Base-by-base conservation (phyloP, 441 rosid species). In the Populus tomentosa region DNA sequence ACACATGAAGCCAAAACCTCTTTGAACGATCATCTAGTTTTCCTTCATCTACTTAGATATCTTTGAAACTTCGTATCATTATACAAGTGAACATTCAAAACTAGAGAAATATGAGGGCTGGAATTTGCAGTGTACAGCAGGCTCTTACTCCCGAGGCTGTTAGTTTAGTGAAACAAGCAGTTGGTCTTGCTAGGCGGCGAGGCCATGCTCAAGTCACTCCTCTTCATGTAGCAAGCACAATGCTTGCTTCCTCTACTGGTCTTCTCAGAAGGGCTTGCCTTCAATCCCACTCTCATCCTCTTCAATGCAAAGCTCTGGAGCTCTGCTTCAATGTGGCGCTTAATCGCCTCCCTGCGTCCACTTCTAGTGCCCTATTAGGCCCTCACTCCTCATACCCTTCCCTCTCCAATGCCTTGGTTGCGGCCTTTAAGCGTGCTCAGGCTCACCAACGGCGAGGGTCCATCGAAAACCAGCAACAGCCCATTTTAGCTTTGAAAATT, bases 151-250 rank as follows among this genome's bases (percentile, higher is more conserved):
- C 78, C 2, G 96, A 90, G 84, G 89, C 96, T 75, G 82, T 83
- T 20, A 72, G 66, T 72, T 42, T 82, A 28, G 89, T 90, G 68
- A 91, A 90, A 65, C 91, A 89, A 83, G 91, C 96, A 7, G 74
- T 90, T 66, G 84, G 70, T 75, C 86, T 90, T 32, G 94, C 96
- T 9, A 80, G 86, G 30, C 80, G 91, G 64, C 80, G 94, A 66
- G 94, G 96, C n/a, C 96, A 91, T 72, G 87, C 91, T 23, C 94
- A 91, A 66, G 96, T 91, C 64, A 91, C 94, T 46, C 94, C 96
- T 67, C 96, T 90, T 23, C 94, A 91, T 53, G 92, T 91, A 10
- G 96, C 94, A 20, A 91, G 88, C 71, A 82, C 89, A 28, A 88
- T 90, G 94, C 86, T 91, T 10, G 90, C 91, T 18, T 78, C 90